Evolutionary conservation across 2,329 filamentous ascomycete genomes (phyloP).

Genomic region (Fonsecaea multimorphosa): DNA sequence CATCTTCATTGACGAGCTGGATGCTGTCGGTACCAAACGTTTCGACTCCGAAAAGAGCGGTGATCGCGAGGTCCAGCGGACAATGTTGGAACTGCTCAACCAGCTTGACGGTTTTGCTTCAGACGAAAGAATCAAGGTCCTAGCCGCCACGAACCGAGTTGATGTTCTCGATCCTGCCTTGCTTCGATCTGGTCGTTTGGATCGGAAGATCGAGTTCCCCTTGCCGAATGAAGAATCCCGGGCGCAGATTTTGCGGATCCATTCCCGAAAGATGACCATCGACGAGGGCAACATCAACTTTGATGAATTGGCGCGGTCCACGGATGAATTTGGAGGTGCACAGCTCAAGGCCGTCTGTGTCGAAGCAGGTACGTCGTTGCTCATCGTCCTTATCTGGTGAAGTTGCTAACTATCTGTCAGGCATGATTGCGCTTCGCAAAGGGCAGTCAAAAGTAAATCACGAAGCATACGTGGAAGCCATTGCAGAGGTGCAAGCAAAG

Average conservation of each 20-base stretch:
- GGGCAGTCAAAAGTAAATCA: constrained; percentile 97
- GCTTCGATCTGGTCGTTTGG: constrained; percentile 86
- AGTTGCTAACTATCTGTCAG: constrained; percentile 45
- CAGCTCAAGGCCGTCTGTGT: constrained; percentile 99
- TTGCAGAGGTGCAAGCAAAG: constrained; percentile 85
- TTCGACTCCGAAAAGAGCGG: constrained; percentile 99
- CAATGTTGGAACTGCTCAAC: constrained; percentile 98
- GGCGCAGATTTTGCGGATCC: constrained; percentile 95
- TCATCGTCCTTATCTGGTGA: not conserved
- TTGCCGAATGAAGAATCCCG: constrained; percentile 97
- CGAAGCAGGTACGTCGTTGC: constrained; percentile 65
- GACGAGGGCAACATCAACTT: constrained; percentile 87
- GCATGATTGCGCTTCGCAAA: constrained; percentile 95
- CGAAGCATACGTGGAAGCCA: constrained; percentile 98
- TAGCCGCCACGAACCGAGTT: constrained; percentile 92
- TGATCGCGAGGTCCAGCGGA: constrained; percentile 96
- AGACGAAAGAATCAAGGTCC: constrained; percentile 94
- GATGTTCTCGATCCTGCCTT: constrained; percentile 92
- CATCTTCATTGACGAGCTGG: constrained; percentile 98
- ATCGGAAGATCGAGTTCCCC: constrained; percentile 98
- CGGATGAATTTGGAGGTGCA: constrained; percentile 96
- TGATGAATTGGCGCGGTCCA: constrained; percentile 92
- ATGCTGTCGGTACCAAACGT: constrained; percentile 97
- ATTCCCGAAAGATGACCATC: constrained; percentile 97
- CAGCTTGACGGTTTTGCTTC: constrained; percentile 98